Evolutionary conservation across 2,329 filamentous ascomycete species (phyloP).

Genomic region (Trichoderma sp.): DNA sequence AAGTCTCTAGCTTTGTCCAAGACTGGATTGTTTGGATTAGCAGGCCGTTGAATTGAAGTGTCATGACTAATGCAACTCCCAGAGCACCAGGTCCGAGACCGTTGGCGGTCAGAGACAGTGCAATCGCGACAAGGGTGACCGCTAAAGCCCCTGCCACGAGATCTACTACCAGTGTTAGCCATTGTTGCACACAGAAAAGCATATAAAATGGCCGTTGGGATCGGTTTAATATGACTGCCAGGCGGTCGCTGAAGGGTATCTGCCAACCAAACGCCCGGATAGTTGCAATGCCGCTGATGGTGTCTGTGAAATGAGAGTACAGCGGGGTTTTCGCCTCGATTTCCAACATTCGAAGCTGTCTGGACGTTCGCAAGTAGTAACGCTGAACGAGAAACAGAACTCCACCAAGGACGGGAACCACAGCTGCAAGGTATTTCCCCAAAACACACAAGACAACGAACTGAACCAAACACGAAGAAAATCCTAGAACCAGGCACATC

Average conservation of each 20-base stretch:
- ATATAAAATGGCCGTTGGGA: constrained; percentile 3
- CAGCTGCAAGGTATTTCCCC: neutral
- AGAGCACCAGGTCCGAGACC: neutral
- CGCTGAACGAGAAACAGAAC: constrained; percentile 47
- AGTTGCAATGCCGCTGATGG: constrained; percentile 48
- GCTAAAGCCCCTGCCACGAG: neutral
- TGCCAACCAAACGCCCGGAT: constrained; percentile 57
- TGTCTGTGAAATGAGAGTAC: constrained; percentile 35
- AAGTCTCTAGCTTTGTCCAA: constrained; percentile 42
- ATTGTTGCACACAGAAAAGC: neutral
- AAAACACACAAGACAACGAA: neutral
- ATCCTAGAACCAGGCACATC: neutral
- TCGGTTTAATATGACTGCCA: neutral
- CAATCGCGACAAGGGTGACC: neutral
- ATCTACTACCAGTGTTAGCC: neutral
- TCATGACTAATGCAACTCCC: neutral
- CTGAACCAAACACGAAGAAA: neutral
- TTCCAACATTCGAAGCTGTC: constrained; percentile 57
- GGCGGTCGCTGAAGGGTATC: constrained; percentile 11
- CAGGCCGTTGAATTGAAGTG: neutral
- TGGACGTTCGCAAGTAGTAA: constrained; percentile 57
- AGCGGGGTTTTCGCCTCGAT: constrained; percentile 48
- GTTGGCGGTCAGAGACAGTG: neutral
- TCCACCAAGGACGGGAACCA: neutral
- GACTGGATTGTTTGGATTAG: constrained; percentile 5